phyloP scores from a whole-genome alignment of 352 stramenopile species.

The Peronospora tabacina region DNA sequence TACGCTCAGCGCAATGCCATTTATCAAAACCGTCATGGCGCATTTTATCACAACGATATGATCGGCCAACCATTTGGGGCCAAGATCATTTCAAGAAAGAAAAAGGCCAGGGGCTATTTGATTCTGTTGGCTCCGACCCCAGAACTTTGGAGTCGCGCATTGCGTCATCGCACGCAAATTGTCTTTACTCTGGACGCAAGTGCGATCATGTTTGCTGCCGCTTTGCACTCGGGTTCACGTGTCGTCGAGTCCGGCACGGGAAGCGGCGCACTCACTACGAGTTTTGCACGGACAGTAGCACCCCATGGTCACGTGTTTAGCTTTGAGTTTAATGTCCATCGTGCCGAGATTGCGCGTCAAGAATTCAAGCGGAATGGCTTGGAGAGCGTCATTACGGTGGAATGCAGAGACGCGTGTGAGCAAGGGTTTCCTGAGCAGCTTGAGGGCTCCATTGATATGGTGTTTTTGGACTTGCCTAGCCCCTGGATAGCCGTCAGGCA shows the following conservation, averaged over 20 bases:
- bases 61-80: constrained; percentile 83
- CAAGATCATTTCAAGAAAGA: constrained; percentile 63
- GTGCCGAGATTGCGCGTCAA: constrained; percentile 85
- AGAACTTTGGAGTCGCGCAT: constrained; percentile 93
- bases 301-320: constrained; percentile 91
- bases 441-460: constrained; percentile 81
- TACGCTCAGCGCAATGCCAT: constrained; percentile 88
- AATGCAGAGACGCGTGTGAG: constrained; percentile 93
- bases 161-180: constrained; percentile 95
- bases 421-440: constrained; percentile 74
- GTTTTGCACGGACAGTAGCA: constrained; percentile 85
- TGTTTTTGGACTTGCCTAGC: constrained; percentile 97
- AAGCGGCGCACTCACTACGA: constrained; percentile 90
- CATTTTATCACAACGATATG: constrained; percentile 96
- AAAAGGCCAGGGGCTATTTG: constrained; percentile 80
- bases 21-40: constrained; percentile 94
- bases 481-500: constrained; percentile 94
- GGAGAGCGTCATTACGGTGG: constrained; percentile 86
- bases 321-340: constrained; percentile 97
- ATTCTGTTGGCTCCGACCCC: constrained; percentile 93
- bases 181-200: constrained; percentile 93
- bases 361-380: constrained; percentile 93
- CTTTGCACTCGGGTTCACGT: constrained; percentile 85
- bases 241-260: constrained; percentile 90
- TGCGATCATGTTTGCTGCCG: constrained; percentile 88